Percentiles rank a stretch among this genome's conserved stretches.
These are phyloP conservation scores for Fraxinus dipetala DNA, from an alignment of 305 asterid genomes.

Conservation along the genomic window DNA sequence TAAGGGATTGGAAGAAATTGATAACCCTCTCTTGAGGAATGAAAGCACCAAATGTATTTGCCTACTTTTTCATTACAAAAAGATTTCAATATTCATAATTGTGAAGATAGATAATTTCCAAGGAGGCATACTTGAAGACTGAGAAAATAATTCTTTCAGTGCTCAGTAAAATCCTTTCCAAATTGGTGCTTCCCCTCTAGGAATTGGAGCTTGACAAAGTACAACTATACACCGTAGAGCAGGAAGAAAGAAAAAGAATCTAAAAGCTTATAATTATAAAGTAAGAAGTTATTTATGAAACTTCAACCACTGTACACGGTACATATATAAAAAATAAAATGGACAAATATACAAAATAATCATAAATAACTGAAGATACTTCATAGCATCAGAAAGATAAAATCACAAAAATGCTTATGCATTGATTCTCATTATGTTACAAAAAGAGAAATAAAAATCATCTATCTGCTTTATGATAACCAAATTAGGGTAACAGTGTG, in stretches of 20 bases:
- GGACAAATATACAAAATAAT: background rate
- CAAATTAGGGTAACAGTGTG: slow-evolving; percentile 23
- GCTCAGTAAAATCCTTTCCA: background rate
- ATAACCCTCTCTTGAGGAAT: background rate
- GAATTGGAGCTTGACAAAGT: background rate
- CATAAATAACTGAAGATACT: background rate
- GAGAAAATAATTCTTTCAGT: background rate
- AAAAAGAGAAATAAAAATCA: slow-evolving; percentile 23
- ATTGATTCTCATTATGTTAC: background rate
- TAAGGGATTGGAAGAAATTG: background rate
- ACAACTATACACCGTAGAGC: background rate
- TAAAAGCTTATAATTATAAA: background rate
- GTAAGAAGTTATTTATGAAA: background rate
- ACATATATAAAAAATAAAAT: background rate
- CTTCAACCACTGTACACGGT: background rate
- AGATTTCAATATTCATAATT: background rate
- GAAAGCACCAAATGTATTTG: background rate
- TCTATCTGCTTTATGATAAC: slow-evolving; percentile 20
- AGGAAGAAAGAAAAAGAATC: background rate
- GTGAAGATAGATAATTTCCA: background rate
- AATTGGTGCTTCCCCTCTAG: background rate
- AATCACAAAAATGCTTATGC: background rate
- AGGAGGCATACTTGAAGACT: background rate
- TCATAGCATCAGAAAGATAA: background rate
- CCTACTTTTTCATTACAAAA: slow-evolving; percentile 6